These are phyloP conservation scores for Boechera retrofracta DNA, from an alignment of 345 rosid species.

Conservation along the genomic window DNA sequence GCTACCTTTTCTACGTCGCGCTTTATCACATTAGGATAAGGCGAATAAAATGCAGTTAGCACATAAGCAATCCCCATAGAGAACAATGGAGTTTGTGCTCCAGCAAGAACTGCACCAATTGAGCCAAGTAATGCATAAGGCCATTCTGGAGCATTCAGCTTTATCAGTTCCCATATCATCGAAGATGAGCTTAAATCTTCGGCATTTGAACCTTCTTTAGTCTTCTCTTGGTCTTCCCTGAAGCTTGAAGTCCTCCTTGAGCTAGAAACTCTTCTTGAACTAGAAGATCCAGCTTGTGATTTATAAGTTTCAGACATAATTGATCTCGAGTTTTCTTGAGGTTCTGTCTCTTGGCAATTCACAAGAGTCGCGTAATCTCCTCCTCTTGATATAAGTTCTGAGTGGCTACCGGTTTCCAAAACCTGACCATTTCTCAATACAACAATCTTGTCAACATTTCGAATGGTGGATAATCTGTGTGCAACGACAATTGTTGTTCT, in stretches of 20 bases:
- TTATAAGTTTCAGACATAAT: slow-evolving; percentile 43
- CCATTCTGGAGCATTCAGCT: slow-evolving; percentile 89
- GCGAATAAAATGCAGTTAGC: slow-evolving; percentile 67
- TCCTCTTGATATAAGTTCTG: slow-evolving; percentile 60
- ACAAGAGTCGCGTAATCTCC: slow-evolving; percentile 73
- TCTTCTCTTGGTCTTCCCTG: slow-evolving; percentile 42
- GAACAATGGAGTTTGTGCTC: slow-evolving; percentile 72
- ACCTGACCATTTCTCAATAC: slow-evolving; percentile 76
- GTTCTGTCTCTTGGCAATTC: slow-evolving; percentile 59
- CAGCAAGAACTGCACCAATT: slow-evolving; percentile 74
- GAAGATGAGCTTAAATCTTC: slow-evolving; percentile 38
- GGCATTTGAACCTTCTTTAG: slow-evolving; percentile 17
- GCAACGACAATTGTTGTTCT: slow-evolving; percentile 78
- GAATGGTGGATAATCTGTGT: slow-evolving; percentile 72
- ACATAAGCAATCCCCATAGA: slow-evolving; percentile 73
- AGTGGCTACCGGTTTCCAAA: slow-evolving; percentile 73
- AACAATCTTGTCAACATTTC: slow-evolving; percentile 69
- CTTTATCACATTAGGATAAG: slow-evolving; percentile 50
- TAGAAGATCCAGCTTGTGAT: slow-evolving; percentile 13
- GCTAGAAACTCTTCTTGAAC: slow-evolving; percentile 37
- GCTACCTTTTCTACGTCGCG: slow-evolving; percentile 54
- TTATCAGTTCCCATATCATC: slow-evolving; percentile 67
- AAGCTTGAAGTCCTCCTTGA: slow-evolving; percentile 43
- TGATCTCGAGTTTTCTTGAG: slow-evolving; percentile 43
- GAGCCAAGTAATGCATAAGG: slow-evolving; percentile 82